Evolutionary conservation across 768 basidiomycete species (phyloP).

Genomic region (Kwoniella mangroviensis): DNA sequence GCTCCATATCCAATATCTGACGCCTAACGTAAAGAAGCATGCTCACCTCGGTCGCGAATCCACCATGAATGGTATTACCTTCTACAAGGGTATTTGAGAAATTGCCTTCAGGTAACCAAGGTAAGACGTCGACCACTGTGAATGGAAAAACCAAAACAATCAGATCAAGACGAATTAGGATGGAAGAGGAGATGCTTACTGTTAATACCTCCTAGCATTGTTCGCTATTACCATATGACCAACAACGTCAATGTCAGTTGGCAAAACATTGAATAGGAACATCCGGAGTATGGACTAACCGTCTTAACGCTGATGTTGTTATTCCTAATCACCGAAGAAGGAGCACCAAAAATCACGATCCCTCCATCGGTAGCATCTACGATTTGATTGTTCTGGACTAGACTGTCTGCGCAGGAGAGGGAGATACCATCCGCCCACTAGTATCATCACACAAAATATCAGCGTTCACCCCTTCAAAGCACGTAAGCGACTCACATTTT

Average conservation of each 20-base stretch:
- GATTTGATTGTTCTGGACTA: constrained; percentile 53
- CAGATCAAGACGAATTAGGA: neutral
- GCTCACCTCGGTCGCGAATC: constrained; percentile 45
- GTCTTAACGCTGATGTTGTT: constrained; percentile 52
- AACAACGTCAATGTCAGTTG: neutral
- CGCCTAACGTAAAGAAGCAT: neutral
- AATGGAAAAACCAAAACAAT: neutral
- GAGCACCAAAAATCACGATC: constrained; percentile 54
- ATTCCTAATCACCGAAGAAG: constrained; percentile 44
- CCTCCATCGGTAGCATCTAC: constrained; percentile 49
- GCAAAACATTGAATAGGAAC: too few species aligned
- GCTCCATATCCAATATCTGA: neutral
- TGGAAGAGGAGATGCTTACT: constrained; percentile 12
- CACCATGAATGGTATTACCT: constrained; percentile 46
- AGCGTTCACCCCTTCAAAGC: neutral
- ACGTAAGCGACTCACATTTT: constrained; percentile 32
- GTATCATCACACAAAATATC: neutral
- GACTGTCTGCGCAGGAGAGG: constrained; percentile 47
- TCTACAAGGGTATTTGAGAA: constrained; percentile 42
- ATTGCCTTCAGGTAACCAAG: constrained; percentile 49
- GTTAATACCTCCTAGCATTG: constrained; percentile 52
- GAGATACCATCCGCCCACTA: constrained; percentile 58
- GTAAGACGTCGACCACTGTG: constrained; percentile 52
- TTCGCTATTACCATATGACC: constrained; percentile 4
- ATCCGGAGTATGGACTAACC: constrained; percentile 15